Base-by-base conservation (phyloP, 2,329 filamentous ascomycete genomes). In the Fonsecaea nubica region DNA sequence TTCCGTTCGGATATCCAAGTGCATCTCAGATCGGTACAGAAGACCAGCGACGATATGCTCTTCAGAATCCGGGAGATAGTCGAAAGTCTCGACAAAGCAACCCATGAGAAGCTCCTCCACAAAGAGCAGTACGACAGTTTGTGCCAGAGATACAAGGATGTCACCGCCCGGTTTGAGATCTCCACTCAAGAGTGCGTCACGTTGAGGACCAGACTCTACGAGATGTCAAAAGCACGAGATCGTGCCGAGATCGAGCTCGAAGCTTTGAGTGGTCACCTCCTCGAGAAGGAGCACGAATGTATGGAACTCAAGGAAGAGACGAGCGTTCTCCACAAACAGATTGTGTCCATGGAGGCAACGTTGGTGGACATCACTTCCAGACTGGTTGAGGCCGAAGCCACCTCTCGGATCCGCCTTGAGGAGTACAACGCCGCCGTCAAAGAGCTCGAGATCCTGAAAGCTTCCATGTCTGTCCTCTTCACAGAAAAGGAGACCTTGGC, bases 221-320 rank as follows among this genome's bases (percentile, higher is more conserved):
- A 50, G 45, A 50, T 50, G 45, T 50, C 45, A 18, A 50, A 50
- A 12, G 45, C 45, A 18, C 45, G 45, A 18, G 45, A 50, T 25
- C 45, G 45, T 25, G 45, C 45, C 45, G 45, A 50, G 21, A 50
- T 50, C 10, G 45, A 50, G 45, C 45, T 50, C 18, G 45, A 50
- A 25, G 45, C 45, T 10, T 21, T 50, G 7, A 50, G 45, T 21
- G 45, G 45, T 25, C 45, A 25, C 15, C 45, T 50, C 18, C 45
- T 50, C 45, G 45, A 50, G 45, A 50, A 50, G 18, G 45, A 50
- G 12, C 45, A 50, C 45, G 45, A 50, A 50, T 50, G 45, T 21
- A 25, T 25, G 6, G 45, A 50, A 25, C 45, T 50, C 45, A 50
- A 12, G 25, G 45, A 50, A 50, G 45, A 50, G 45, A 50, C 45